Percentiles rank a stretch among this genome's conserved stretches.
These are phyloP conservation scores for Thermoascus crustaceus DNA, from an alignment of 2,329 filamentous ascomycete species.

Conservation along the genomic window DNA sequence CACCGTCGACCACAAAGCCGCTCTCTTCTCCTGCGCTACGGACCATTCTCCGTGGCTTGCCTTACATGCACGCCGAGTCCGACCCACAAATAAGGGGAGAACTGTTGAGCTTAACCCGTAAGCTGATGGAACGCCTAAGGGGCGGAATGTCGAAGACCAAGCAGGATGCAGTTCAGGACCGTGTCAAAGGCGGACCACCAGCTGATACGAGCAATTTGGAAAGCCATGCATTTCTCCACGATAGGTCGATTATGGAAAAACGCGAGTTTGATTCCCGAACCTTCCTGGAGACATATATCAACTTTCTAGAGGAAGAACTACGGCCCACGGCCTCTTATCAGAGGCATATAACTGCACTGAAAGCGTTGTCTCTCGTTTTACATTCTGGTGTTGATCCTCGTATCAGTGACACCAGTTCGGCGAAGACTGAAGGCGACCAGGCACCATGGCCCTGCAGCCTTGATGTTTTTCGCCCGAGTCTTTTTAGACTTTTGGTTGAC, in stretches of 20 bases:
- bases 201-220: neutral
- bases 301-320: conserved; percentile 66
- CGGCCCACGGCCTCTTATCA: conserved; percentile 80
- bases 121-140: conserved; percentile 67
- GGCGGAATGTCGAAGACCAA: conserved; percentile 47
- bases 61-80: conserved; percentile 69
- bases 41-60: conserved; percentile 57
- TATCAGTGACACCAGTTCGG: conserved; percentile 29
- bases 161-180: conserved; percentile 19
- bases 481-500: conserved; percentile 58
- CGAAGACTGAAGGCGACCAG: conserved; percentile 43
- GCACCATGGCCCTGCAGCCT: conserved; percentile 44
- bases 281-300: conserved; percentile 68
- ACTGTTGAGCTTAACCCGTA: conserved; percentile 63
- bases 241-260: conserved; percentile 26
- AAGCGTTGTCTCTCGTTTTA: conserved; percentile 59
- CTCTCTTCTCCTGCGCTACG: conserved; percentile 56
- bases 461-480: conserved; percentile 31
- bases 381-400: conserved; percentile 57
- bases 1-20: conserved; percentile 64
- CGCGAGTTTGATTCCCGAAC: conserved; percentile 42
- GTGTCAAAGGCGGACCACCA: no score
- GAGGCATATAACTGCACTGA: conserved; percentile 73
- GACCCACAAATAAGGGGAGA: conserved; percentile 83
- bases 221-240: conserved; percentile 1